Percentiles rank a stretch among this genome's conserved stretches.
These are phyloP conservation scores for Citrullus mucosospermus DNA, from an alignment of 306 rosid genomes.

Conservation along the genomic window DNA sequence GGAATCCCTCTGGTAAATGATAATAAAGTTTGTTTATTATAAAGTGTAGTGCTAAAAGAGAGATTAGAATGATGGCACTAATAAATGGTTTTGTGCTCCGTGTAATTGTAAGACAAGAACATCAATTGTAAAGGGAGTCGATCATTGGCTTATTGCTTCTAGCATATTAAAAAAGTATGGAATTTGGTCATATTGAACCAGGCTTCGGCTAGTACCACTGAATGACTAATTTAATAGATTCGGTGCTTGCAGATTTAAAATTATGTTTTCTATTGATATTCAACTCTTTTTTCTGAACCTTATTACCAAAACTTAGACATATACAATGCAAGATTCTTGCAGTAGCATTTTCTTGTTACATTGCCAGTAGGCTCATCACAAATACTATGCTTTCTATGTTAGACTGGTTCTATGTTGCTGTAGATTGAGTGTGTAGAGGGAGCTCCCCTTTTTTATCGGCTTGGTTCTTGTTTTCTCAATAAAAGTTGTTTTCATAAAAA, in stretches of 20 bases:
- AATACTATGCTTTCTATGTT: neutral
- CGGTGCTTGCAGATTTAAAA: neutral
- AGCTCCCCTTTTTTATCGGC: no score
- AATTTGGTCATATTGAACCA: neutral
- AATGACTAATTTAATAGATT: neutral
- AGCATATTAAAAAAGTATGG: neutral
- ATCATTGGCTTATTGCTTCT: neutral
- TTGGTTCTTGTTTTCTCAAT: no score
- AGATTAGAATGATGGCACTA: neutral
- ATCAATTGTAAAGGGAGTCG: neutral
- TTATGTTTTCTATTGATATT: neutral
- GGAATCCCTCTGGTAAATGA: conserved; percentile 44
- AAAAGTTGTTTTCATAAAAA: no score
- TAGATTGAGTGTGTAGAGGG: neutral
- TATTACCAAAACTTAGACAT: neutral
- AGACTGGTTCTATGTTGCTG: neutral
- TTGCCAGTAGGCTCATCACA: neutral
- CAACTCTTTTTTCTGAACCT: neutral
- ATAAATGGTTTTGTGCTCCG: neutral
- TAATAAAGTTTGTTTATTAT: neutral
- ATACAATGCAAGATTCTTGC: neutral
- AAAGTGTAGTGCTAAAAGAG: neutral
- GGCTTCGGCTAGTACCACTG: neutral
- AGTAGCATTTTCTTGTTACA: neutral
- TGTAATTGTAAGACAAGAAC: neutral